Base-by-base conservation (phyloP, 805 yeast species). In the Zygotorulaspora florentina region DNA sequence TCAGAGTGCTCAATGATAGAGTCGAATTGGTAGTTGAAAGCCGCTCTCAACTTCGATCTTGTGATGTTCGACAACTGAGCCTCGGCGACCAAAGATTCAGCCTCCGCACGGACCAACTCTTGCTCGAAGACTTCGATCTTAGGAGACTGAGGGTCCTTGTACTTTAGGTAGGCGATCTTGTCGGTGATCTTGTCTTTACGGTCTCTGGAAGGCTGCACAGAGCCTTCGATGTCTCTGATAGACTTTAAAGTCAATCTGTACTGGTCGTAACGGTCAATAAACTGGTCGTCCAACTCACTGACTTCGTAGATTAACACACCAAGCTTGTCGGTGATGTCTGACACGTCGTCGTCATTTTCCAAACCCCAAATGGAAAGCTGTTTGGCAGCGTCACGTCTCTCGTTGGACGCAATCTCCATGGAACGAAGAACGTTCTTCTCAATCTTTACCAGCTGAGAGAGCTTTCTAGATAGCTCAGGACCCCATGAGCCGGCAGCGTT, bases 51-150 rank as follows among this genome's bases (percentile, higher is more conserved):
- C 70, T 85, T 85, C 65, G 87, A 89, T 72, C 96, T 77, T 55
- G 96, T 86, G 64, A 86, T 86, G 70, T 87, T 87, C 31, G 91
- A 84, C 59, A 87, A 75, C 73, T 87, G 96, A 26, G 95, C 95
- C 72, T 87, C 95, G 40, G 95, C 96, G 58, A 87, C 95, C 54
- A 87, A 74, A 42, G 89, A 83, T 71, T 87, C 95, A 45, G 95
- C 95, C 71, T 87, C 95, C 31, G 93, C 93, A 70, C 96, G 78
- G 48, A 87, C 95, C 64, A 87, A 75, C 69, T 87, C 95, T 68
- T 87, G 95, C 73, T 87, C 95, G 65, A 87, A 74, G 46, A 86
- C 81, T 45, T 80, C 77, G 54, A 87, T 82, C 74, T 84, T 85
- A 56, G 76, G 88, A 35, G 89, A 81, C 69, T 82, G 83, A 46